Evolutionary conservation across 495 filamentous ascomycete genomes (phyloP).

Genomic region (Cercophora samala): DNA sequence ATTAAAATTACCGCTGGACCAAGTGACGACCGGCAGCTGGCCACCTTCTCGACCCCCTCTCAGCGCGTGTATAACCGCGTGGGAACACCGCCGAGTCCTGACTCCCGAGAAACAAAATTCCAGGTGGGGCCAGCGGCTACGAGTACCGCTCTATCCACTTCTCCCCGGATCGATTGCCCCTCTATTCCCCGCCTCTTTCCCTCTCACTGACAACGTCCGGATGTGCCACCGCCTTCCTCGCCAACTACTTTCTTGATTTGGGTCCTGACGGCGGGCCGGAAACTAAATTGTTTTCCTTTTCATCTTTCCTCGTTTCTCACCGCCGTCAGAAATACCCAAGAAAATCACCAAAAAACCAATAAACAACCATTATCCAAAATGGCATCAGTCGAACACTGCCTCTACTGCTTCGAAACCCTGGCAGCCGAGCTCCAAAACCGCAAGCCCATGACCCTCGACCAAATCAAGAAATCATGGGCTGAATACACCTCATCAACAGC

Average conservation of each 20-base stretch:
- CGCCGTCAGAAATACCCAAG: slow-evolving; percentile 6
- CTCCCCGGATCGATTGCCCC: slow-evolving; percentile 3
- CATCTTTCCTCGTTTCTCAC: background rate
- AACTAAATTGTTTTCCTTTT: background rate
- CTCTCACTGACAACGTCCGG: slow-evolving; percentile 1
- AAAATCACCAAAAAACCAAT: slow-evolving; percentile 3
- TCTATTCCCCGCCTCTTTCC: slow-evolving; percentile 9
- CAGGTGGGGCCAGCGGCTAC: background rate
- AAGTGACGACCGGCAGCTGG: background rate
- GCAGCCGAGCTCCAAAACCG: slow-evolving; percentile 46
- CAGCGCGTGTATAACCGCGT: no score
- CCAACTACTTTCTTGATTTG: background rate
- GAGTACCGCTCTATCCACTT: slow-evolving; percentile 3
- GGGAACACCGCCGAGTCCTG: background rate
- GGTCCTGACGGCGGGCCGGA: background rate
- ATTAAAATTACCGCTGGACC: no score
- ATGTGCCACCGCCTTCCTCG: slow-evolving; percentile 6
- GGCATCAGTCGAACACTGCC: slow-evolving; percentile 80
- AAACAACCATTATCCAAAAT: slow-evolving; percentile 43
- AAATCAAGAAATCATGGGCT: slow-evolving; percentile 72
- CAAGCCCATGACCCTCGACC: slow-evolving; percentile 51
- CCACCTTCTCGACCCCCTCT: no score
- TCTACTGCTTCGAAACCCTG: slow-evolving; percentile 88
- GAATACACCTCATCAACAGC: slow-evolving; percentile 37
- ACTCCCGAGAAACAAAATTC: background rate